A percentile compares a stretch with the other conserved stretches of the same genome.
phyloP scores from a whole-genome alignment of 2,329 filamentous ascomycete genomes.

The Pseudogymnoascus destructans region DNA sequence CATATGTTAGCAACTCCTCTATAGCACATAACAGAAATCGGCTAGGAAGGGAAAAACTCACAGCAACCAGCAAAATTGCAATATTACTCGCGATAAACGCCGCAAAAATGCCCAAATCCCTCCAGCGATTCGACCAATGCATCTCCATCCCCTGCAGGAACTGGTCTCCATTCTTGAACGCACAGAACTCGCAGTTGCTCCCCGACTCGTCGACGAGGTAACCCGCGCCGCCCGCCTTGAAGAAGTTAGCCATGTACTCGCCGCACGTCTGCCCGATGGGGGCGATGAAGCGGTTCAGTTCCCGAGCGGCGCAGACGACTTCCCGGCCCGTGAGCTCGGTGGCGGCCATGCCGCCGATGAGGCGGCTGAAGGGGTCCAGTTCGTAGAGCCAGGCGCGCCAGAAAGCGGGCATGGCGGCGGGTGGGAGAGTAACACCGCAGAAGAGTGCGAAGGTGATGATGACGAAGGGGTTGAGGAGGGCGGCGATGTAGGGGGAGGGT shows the following conservation, averaged over 20 bases:
- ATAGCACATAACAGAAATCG: conserved; percentile 4
- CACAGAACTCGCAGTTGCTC: conserved; percentile 44
- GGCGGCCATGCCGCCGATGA: conserved; percentile 42
- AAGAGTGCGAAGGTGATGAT: conserved; percentile 55
- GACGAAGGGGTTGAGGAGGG: conserved; percentile 43
- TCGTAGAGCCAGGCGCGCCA: conserved; percentile 47
- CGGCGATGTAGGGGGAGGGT: conserved; percentile 46
- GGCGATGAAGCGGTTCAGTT: conserved; percentile 34
- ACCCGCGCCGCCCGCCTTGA: conserved; percentile 24
- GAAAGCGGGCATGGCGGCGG: conserved; percentile 45
- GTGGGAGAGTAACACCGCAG: conserved; percentile 63
- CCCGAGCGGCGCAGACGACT: conserved; percentile 34
- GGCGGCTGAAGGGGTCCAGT: conserved; percentile 49
- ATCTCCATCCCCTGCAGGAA: conserved; percentile 60
- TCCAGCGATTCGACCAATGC: conserved; percentile 57
- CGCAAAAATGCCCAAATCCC: conserved; percentile 66
- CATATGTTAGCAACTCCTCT: conserved; percentile 12
- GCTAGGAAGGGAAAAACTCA: conserved; percentile 27
- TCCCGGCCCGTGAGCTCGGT: conserved; percentile 36
- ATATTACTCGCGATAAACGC: conserved; percentile 70
- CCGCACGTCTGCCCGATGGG: conserved; percentile 38
- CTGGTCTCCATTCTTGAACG: conserved; percentile 56
- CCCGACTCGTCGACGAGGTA: conserved; percentile 46
- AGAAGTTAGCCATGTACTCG: conserved; percentile 44
- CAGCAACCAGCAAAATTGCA: conserved; percentile 45